Conservation (phyloP, 441 rosid species). For the Gossypium lobatum region DNA sequence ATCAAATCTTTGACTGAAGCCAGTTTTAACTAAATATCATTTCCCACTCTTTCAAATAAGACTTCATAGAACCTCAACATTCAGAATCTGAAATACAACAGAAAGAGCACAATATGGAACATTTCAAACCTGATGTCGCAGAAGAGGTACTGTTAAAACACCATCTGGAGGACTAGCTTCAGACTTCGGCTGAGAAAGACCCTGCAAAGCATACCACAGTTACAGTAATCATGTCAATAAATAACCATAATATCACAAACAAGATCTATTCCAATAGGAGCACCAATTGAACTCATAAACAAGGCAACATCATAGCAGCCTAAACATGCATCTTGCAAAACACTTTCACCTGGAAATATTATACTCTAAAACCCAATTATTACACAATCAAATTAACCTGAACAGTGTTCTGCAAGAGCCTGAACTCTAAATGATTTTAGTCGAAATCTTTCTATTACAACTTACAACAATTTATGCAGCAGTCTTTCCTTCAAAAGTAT, state of each 20-base stretch:
- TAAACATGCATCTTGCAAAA: not conserved
- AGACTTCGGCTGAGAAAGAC: constrained; percentile 68
- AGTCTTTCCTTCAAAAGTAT: not conserved
- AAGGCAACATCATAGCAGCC: not conserved
- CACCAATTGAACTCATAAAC: not conserved
- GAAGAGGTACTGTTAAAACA: constrained; percentile 70
- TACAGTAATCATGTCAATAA: not conserved
- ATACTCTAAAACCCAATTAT: not conserved
- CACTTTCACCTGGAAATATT: not conserved
- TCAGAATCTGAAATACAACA: not conserved
- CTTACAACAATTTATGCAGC: not conserved
- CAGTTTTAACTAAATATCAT: not conserved
- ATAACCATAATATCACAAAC: not conserved
- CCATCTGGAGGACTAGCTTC: constrained; percentile 86
- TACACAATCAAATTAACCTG: not conserved
- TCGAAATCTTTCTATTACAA: not conserved
- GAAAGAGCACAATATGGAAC: not conserved
- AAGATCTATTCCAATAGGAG: not conserved
- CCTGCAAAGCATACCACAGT: constrained; percentile 42
- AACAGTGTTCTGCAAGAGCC: not conserved
- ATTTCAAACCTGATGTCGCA: constrained; percentile 84
- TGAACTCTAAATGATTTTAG: not conserved
- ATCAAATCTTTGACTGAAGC: not conserved
- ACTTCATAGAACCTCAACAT: constrained; percentile 2
- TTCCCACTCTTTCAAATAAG: not conserved